Percentiles rank a stretch among this genome's conserved stretches.
Conservation (phyloP, 1,284 basidiomycete genomes). For the Quambalaria eucalypti region DNA sequence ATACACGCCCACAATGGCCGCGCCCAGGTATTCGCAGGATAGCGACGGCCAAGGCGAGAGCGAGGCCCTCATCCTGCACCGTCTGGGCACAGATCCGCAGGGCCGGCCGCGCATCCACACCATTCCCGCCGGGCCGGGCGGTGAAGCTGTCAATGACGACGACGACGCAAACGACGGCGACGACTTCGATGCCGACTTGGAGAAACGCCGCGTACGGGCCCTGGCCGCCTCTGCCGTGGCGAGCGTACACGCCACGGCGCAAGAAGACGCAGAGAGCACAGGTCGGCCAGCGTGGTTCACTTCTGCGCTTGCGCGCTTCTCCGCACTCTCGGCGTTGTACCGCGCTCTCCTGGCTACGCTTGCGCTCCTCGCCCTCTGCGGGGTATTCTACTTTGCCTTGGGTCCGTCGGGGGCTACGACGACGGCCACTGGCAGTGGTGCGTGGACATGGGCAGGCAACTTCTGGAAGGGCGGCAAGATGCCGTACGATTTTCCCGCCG, state of each 20-base stretch:
- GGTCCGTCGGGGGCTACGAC: slow-evolving; percentile 16
- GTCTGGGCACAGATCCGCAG: slow-evolving; percentile 4
- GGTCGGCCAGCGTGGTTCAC: slow-evolving; percentile 33
- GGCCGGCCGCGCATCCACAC: neutral
- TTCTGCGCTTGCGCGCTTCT: slow-evolving; percentile 13
- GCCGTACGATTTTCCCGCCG: slow-evolving; percentile 29
- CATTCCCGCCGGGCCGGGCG: neutral
- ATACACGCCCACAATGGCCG: neutral
- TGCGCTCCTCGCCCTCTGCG: slow-evolving; percentile 15
- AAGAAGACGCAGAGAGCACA: slow-evolving; percentile 27
- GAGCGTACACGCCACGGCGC: slow-evolving; percentile 16
- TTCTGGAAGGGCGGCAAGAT: slow-evolving; percentile 19
- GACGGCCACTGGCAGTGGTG: neutral
- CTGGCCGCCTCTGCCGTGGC: neutral
- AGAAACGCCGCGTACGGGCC: slow-evolving; percentile 15
- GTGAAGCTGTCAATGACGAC: slow-evolving; percentile 11
- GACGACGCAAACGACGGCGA: slow-evolving; percentile 14
- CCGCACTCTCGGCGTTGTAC: slow-evolving; percentile 12
- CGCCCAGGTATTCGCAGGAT: neutral
- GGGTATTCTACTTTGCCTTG: slow-evolving; percentile 30
- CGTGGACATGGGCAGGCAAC: slow-evolving; percentile 22
- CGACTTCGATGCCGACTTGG: neutral
- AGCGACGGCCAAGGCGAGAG: neutral
- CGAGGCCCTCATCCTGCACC: slow-evolving; percentile 4
- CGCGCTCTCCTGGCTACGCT: slow-evolving; percentile 9